Percentiles rank a stretch among this genome's conserved stretches.
Evolutionary conservation across 768 basidiomycete genomes (phyloP).

Genomic region (Mycena pura): DNA sequence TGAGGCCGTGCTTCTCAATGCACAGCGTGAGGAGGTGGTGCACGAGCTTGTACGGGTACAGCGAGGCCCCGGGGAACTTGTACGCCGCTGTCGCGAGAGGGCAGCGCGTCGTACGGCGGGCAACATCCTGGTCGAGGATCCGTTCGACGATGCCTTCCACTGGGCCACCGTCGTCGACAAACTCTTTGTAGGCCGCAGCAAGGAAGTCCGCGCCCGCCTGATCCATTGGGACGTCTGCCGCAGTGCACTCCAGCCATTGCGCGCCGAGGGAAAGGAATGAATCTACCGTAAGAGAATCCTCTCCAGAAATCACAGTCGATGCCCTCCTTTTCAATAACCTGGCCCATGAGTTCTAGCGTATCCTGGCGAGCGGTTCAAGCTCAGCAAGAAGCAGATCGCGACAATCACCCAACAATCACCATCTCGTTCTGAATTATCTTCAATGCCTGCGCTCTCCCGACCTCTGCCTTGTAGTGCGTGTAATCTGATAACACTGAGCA

Average conservation of each 20-base stretch:
- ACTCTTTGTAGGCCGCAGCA: conserved; percentile 28
- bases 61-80: conserved; percentile 24
- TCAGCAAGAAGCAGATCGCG: background rate
- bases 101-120: conserved; percentile 23
- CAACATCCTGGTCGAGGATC: conserved; percentile 30
- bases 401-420: conserved; percentile 2
- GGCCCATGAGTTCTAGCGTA: conserved; percentile 25
- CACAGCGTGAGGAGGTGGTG: conserved; percentile 27
- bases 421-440: conserved; percentile 33
- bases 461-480: conserved; percentile 23
- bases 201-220: conserved; percentile 30
- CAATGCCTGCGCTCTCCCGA: conserved; percentile 34
- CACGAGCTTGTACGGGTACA: conserved; percentile 33
- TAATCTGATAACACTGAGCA: conserved; percentile 21
- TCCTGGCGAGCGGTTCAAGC: conserved; percentile 21
- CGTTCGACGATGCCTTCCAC: conserved; percentile 32
- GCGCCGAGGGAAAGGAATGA: background rate
- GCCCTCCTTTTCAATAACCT: conserved; percentile 27
- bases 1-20: conserved; percentile 30
- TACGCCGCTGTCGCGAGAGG: conserved; percentile 18
- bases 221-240: conserved; percentile 24
- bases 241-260: background rate
- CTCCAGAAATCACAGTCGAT: conserved; percentile 39
- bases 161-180: conserved; percentile 37
- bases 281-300: conserved; percentile 31